These are phyloP conservation scores for Boletus subluridellus DNA, from an alignment of 1,284 basidiomycete species.

Conservation along the genomic window DNA sequence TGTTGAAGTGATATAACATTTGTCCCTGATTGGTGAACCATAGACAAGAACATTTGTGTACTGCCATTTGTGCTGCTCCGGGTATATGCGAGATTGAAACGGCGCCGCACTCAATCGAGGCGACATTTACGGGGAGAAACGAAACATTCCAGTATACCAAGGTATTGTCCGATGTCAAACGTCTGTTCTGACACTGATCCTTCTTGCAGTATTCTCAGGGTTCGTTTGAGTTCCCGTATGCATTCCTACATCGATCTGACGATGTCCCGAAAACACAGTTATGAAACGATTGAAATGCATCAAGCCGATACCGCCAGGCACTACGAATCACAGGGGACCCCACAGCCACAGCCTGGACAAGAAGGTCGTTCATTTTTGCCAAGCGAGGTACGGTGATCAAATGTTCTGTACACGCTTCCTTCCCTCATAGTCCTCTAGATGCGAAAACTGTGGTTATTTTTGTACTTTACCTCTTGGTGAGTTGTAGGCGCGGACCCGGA, in stretches of 20 bases:
- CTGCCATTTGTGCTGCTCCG: slow-evolving; percentile 38
- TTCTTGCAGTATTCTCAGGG: slow-evolving; percentile 29
- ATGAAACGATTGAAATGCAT: slow-evolving; percentile 49
- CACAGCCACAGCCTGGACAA: slow-evolving; percentile 49
- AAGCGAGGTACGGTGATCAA: slow-evolving; percentile 37
- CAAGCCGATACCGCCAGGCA: slow-evolving; percentile 44
- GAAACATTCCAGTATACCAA: slow-evolving; percentile 51
- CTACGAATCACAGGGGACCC: slow-evolving; percentile 41
- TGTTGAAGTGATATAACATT: neutral
- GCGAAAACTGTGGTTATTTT: slow-evolving; percentile 54
- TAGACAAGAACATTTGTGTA: slow-evolving; percentile 52
- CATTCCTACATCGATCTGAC: neutral
- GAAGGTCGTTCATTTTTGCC: slow-evolving; percentile 48
- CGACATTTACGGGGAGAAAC: slow-evolving; percentile 49
- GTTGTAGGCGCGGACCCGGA: neutral
- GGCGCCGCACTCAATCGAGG: slow-evolving; percentile 53
- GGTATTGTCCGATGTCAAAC: slow-evolving; percentile 22
- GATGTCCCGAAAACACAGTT: slow-evolving; percentile 29
- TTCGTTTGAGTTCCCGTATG: slow-evolving; percentile 1
- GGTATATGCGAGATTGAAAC: slow-evolving; percentile 60
- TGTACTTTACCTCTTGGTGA: slow-evolving; percentile 56
- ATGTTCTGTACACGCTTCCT: neutral
- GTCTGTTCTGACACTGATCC: neutral
- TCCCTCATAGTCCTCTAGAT: slow-evolving; percentile 34
- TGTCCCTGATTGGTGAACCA: neutral